Evolutionary conservation across 768 basidiomycete genomes (phyloP).

Genomic region (Crucibulum laeve): DNA sequence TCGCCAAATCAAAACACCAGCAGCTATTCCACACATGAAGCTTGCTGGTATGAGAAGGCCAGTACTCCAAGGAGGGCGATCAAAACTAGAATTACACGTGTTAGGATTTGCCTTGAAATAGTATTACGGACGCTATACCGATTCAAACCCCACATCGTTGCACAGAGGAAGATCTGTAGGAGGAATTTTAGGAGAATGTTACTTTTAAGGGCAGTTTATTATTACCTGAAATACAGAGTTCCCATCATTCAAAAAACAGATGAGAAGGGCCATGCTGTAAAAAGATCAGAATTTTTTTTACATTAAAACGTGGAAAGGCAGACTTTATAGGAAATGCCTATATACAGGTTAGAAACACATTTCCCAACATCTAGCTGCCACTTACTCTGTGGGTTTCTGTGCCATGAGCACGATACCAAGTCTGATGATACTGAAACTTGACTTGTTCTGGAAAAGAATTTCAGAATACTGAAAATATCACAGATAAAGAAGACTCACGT

Average conservation of each 20-base stretch:
- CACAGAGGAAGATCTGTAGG: conserved; percentile 57
- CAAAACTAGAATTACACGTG: conserved; percentile 31
- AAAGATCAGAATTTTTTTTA: background rate
- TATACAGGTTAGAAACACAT: conserved; percentile 4
- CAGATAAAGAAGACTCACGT: conserved; percentile 35
- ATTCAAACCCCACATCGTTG: conserved; percentile 78
- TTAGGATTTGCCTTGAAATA: background rate
- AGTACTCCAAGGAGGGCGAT: conserved; percentile 68
- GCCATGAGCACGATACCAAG: conserved; percentile 86
- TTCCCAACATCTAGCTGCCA: conserved; percentile 1
- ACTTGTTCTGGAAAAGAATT: conserved; percentile 46
- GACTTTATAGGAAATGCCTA: conserved; percentile 72
- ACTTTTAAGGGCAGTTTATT: background rate
- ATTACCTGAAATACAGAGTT: conserved; percentile 79
- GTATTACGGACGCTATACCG: conserved; percentile 30
- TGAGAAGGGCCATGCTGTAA: conserved; percentile 60
- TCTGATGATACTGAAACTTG: conserved; percentile 66
- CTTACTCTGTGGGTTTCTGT: conserved; percentile 73
- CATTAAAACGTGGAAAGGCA: conserved; percentile 11
- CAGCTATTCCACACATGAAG: conserved; percentile 74
- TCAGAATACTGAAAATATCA: background rate
- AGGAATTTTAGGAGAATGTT: background rate
- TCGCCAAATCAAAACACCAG: conserved; percentile 71
- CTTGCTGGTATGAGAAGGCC: conserved; percentile 65
- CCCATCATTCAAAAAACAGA: conserved; percentile 67